A percentile compares a stretch with the other conserved stretches of the same genome.
phyloP scores from a whole-genome alignment of 1,139 yeast species.

The Hyphopichia khmerensis region DNA sequence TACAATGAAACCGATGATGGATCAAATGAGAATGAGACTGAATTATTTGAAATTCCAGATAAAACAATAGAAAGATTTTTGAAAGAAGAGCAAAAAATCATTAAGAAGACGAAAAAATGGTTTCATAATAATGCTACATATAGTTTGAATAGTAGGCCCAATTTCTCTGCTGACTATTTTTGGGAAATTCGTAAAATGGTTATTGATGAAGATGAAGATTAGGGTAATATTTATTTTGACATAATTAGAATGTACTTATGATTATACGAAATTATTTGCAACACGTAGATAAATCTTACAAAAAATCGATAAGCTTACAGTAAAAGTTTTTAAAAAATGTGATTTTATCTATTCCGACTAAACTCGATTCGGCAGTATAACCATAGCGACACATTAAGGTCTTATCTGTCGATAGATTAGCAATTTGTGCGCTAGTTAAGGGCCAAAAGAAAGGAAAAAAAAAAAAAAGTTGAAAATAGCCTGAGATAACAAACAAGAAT shows the following conservation, averaged over 20 bases:
- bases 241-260: background rate
- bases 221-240: background rate
- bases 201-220: slow-evolving; percentile 29
- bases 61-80: slow-evolving; percentile 41
- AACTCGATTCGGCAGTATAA: background rate
- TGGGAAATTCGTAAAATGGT: slow-evolving; percentile 60
- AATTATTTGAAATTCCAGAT: slow-evolving; percentile 43
- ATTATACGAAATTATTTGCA: background rate
- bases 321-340: background rate
- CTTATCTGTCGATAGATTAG: background rate
- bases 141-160: slow-evolving; percentile 13
- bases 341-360: background rate
- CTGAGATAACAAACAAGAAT: background rate
- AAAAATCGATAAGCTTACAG: too few relatives aligned
- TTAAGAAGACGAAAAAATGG: slow-evolving; percentile 53
- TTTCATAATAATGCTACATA: slow-evolving; percentile 41
- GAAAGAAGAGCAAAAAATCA: slow-evolving; percentile 53
- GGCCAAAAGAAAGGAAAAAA: background rate
- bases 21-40: slow-evolving; percentile 14
- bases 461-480: background rate
- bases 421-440: background rate
- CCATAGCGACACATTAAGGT: background rate
- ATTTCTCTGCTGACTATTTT: slow-evolving; percentile 38
- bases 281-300: too few relatives aligned
- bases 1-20: slow-evolving; percentile 16